Percentiles rank a stretch among this genome's conserved stretches.
These are phyloP conservation scores for Arachis monticola DNA, from an alignment of 331 rosid genomes.

Conservation along the genomic window DNA sequence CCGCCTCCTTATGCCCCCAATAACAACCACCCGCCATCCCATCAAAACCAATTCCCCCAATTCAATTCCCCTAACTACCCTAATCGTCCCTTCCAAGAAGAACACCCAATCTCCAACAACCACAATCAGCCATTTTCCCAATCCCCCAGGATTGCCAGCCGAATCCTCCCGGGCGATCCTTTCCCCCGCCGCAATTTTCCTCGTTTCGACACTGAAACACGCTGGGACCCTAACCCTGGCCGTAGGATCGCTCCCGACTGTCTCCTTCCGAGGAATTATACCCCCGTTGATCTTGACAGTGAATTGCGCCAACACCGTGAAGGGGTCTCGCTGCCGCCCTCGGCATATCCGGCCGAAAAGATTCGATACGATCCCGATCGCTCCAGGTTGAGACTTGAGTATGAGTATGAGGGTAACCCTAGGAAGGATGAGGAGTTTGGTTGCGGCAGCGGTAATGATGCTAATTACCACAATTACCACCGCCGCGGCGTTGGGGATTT, in stretches of 20 bases:
- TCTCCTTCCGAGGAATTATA: slow-evolving; percentile 31
- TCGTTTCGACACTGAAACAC: slow-evolving; percentile 29
- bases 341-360: slow-evolving; percentile 17
- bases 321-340: slow-evolving; percentile 22
- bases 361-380: slow-evolving; percentile 46
- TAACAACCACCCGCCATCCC: slow-evolving; percentile 33
- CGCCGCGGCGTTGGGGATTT: slow-evolving; percentile 38
- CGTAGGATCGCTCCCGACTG: slow-evolving; percentile 37
- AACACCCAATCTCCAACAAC: slow-evolving; percentile 36
- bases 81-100: slow-evolving; percentile 39
- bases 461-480: slow-evolving; percentile 44
- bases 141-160: slow-evolving; percentile 32
- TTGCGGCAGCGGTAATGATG: slow-evolving; percentile 45
- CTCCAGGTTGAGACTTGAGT: slow-evolving; percentile 53
- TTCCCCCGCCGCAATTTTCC: slow-evolving; percentile 47
- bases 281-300: slow-evolving; percentile 48
- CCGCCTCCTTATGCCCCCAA: slow-evolving; percentile 37
- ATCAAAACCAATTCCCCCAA: slow-evolving; percentile 42
- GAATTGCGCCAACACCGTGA: slow-evolving; percentile 30
- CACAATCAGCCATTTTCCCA: slow-evolving; percentile 30
- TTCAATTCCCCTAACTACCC: slow-evolving; percentile 25
- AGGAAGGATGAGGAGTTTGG: slow-evolving; percentile 48
- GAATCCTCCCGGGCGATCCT: slow-evolving; percentile 31
- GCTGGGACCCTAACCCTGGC: slow-evolving; percentile 44
- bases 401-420: slow-evolving; percentile 48